Conservation (phyloP, 352 stramenopile genomes). For the Phytophthora lateralis region DNA sequence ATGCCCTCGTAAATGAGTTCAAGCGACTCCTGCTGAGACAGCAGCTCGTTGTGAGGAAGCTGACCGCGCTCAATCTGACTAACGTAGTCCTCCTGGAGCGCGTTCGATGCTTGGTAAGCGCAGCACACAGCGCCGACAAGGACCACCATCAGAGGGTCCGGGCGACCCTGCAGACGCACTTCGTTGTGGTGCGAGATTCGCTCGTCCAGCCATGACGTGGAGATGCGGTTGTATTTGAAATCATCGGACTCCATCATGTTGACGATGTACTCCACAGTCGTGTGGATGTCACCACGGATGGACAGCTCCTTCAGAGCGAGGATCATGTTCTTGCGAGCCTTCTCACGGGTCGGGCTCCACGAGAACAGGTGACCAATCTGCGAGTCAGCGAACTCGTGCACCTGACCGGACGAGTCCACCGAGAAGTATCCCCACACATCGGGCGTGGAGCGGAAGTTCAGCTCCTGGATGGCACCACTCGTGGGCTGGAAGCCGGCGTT, state of each 20-base stretch:
- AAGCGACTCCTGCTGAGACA: conserved; percentile 87
- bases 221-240: conserved; percentile 98
- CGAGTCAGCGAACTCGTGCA: conserved; percentile 99
- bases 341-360: conserved; percentile 95
- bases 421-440: conserved; percentile 99
- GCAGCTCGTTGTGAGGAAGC: conserved; percentile 88
- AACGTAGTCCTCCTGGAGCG: conserved; percentile 78
- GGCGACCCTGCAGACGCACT: conserved; percentile 81
- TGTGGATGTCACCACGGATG: conserved; percentile 99
- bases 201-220: conserved; percentile 98
- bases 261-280: conserved; percentile 99
- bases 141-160: conserved; percentile 87
- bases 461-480: conserved; percentile 96
- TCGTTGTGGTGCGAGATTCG: conserved; percentile 96
- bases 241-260: conserved; percentile 99
- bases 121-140: conserved; percentile 89
- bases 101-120: conserved; percentile 81
- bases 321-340: conserved; percentile 98
- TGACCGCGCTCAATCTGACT: conserved; percentile 91
- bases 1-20: conserved; percentile 99
- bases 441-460: conserved; percentile 99
- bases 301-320: conserved; percentile 98
- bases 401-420: conserved; percentile 98
- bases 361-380: conserved; percentile 99
- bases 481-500: conserved; percentile 99